phyloP scores from a whole-genome alignment of 1,284 basidiomycete genomes.

The Sporisorium sorghi region DNA sequence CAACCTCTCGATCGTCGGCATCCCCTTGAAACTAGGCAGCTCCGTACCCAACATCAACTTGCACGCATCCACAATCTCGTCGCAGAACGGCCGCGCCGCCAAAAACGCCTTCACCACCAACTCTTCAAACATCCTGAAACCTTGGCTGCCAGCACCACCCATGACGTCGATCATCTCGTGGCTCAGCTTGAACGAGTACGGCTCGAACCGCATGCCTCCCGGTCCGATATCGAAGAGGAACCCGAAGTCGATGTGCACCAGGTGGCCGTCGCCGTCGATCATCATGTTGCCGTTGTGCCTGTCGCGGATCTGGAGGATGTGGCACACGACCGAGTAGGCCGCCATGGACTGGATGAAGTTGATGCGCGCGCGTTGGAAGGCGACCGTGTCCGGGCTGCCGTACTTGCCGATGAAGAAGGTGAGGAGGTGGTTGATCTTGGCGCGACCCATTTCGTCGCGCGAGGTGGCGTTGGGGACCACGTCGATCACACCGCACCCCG shows the following conservation, averaged over 20 bases:
- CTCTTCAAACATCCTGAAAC: constrained; percentile 92
- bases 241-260: constrained; percentile 96
- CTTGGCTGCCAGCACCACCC: constrained; percentile 92
- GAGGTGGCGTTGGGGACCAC: constrained; percentile 98
- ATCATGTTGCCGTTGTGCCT: constrained; percentile 99
- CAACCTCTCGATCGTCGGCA: constrained; percentile 81
- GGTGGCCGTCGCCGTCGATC: constrained; percentile 96
- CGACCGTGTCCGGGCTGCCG: constrained; percentile 85
- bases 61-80: constrained; percentile 87
- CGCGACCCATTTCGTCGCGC: constrained; percentile 98
- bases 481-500: constrained; percentile 98
- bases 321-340: constrained; percentile 98
- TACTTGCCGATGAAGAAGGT: constrained; percentile 96
- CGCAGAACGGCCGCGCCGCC: constrained; percentile 88
- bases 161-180: constrained; percentile 98
- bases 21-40: constrained; percentile 95
- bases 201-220: constrained; percentile 67
- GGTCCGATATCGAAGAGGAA: constrained; percentile 94
- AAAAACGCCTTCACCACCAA: constrained; percentile 96
- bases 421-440: constrained; percentile 94
- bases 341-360: constrained; percentile 99
- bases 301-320: constrained; percentile 97
- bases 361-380: constrained; percentile 91
- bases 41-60: constrained; percentile 94
- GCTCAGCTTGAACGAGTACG: constrained; percentile 91